These are phyloP conservation scores for Xylaria sp. DNA, from an alignment of 2,329 filamentous ascomycete species.

Conservation along the genomic window DNA sequence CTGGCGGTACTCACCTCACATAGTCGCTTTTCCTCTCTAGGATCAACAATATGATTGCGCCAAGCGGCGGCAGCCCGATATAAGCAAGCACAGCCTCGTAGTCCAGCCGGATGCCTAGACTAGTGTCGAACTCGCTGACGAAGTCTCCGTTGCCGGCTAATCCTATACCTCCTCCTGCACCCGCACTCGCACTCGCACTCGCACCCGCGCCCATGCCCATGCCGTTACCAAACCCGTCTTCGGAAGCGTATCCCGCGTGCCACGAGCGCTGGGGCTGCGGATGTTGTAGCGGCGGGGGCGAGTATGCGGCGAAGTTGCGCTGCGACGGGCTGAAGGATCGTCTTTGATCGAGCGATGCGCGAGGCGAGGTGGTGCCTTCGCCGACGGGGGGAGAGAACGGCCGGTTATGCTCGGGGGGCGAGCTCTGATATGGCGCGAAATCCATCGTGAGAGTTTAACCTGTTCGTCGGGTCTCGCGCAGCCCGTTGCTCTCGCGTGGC, in stretches of 20 bases:
- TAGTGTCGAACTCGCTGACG: constrained; percentile 80
- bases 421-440: constrained; percentile 97
- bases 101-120: constrained; percentile 84
- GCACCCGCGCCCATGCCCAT: constrained; percentile 35
- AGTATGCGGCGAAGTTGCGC: constrained; percentile 57
- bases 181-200: constrained; percentile 18
- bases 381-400: constrained; percentile 76
- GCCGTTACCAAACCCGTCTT: constrained; percentile 41
- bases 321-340: constrained; percentile 58
- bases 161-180: constrained; percentile 19
- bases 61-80: constrained; percentile 83
- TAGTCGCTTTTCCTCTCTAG: constrained; percentile 97
- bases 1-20: constrained; percentile 72
- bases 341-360: constrained; percentile 67
- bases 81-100: constrained; percentile 94
- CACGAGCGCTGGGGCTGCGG: constrained; percentile 69
- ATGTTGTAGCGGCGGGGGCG: constrained; percentile 61
- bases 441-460: constrained; percentile 70
- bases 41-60: constrained; percentile 84
- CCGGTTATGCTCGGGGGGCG: constrained; percentile 84
- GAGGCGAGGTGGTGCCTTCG: constrained; percentile 59
- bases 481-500: not conserved
- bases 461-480: not conserved
- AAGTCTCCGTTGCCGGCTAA: constrained; percentile 52
- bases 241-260: constrained; percentile 53